A percentile compares a stretch with the other conserved stretches of the same genome.
These are phyloP conservation scores for Coniella lustricola DNA, from an alignment of 2,329 filamentous ascomycete species.

Conservation along the genomic window DNA sequence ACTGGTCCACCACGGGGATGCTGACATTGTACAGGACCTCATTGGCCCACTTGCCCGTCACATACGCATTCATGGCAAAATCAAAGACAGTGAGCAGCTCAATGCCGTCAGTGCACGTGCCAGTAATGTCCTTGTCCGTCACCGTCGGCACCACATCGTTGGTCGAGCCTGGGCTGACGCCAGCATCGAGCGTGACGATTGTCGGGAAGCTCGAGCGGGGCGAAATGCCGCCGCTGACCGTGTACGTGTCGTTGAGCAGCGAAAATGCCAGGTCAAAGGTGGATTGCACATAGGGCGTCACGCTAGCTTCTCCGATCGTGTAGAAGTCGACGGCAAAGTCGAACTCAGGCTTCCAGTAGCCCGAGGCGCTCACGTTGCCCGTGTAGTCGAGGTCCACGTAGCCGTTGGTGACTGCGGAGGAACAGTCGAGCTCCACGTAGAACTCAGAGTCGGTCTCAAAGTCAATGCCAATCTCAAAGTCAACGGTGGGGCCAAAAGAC, in stretches of 20 bases:
- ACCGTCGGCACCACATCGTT: slow-evolving; percentile 21
- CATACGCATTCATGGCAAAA: slow-evolving; percentile 22
- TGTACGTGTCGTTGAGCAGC: slow-evolving; percentile 21
- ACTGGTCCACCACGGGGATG: slow-evolving; percentile 22
- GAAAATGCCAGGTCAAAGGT: slow-evolving; percentile 20
- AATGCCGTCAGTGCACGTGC: slow-evolving; percentile 21
- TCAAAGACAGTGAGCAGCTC: slow-evolving; percentile 22
- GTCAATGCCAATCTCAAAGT: slow-evolving; percentile 30
- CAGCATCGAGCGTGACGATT: slow-evolving; percentile 19
- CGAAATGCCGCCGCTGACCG: slow-evolving; percentile 22
- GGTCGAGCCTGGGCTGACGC: slow-evolving; percentile 9
- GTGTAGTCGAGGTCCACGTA: slow-evolving; percentile 24
- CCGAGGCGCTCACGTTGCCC: slow-evolving; percentile 17
- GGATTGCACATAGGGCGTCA: slow-evolving; percentile 21
- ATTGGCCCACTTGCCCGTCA: slow-evolving; percentile 21
- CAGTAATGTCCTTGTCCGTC: slow-evolving; percentile 9
- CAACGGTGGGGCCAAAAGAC: slow-evolving; percentile 24
- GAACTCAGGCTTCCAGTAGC: slow-evolving; percentile 19
- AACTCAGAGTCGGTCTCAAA: slow-evolving; percentile 26
- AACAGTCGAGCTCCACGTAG: slow-evolving; percentile 16
- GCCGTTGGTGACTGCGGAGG: slow-evolving; percentile 19
- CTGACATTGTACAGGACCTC: slow-evolving; percentile 21
- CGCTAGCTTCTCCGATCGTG: slow-evolving; percentile 18
- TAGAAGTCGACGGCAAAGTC: slow-evolving; percentile 16
- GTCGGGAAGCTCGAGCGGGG: slow-evolving; percentile 24